A percentile compares a stretch with the other conserved stretches of the same genome.
Evolutionary conservation across 2,329 filamentous ascomycete species (phyloP).

Genomic region (Catunica adiposa): DNA sequence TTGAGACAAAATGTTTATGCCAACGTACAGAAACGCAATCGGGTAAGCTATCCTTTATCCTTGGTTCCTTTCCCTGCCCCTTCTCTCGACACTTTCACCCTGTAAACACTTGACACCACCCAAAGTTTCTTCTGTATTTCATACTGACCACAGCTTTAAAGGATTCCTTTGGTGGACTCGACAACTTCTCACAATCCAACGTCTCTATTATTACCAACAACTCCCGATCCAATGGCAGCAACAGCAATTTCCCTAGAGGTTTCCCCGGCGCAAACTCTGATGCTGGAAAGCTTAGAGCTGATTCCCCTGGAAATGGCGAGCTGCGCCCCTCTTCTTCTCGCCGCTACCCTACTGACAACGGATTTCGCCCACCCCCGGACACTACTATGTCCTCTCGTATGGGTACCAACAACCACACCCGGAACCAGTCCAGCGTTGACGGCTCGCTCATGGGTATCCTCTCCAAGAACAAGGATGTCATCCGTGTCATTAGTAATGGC

Average conservation of each 20-base stretch:
- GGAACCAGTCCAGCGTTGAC: constrained; percentile 72
- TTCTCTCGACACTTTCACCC: neutral
- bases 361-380: constrained; percentile 38
- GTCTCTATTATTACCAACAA: constrained; percentile 43
- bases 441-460: constrained; percentile 72
- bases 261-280: constrained; percentile 29
- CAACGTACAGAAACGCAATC: constrained; percentile 67
- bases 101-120: neutral
- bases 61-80: neutral
- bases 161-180: constrained; percentile 73
- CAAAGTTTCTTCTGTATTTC: neutral
- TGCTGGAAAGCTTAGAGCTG: constrained; percentile 42
- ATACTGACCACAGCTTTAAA: constrained; percentile 22
- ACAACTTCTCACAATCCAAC: constrained; percentile 50
- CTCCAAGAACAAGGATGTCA: constrained; percentile 72
- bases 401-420: constrained; percentile 36
- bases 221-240: constrained; percentile 30
- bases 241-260: constrained; percentile 49
- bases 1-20: constrained; percentile 60
- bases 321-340: constrained; percentile 23
- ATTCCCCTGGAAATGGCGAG: constrained; percentile 49
- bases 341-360: constrained; percentile 33
- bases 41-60: constrained; percentile 40
- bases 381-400: constrained; percentile 24
- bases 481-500: constrained; percentile 81